Base-by-base conservation (phyloP, 176 grass and related monocot species). In the Puya raimondii region DNA sequence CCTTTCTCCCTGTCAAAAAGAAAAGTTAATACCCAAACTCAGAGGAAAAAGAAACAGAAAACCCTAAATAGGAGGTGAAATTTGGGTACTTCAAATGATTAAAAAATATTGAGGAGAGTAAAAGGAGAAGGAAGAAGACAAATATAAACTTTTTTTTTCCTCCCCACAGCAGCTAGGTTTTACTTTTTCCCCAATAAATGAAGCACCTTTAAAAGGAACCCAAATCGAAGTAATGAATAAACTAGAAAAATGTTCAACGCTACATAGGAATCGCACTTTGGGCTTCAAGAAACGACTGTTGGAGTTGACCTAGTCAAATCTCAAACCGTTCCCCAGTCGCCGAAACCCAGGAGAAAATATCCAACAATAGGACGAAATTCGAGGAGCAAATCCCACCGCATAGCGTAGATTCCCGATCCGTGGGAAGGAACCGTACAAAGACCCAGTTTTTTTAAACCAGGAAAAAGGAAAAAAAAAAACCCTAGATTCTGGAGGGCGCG, bases 271-370 rank as follows among this genome's bases (percentile, higher is more conserved):
- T 56, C 50, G 64, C 56, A 61, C 49, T 74, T 58, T 12, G 51
- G n/a, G 23, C 65, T 64, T n/a, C 58, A 51, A 71, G 69, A 65
- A 79, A 72, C 47, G 77, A 79, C 65, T 79, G 22, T 14, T 64
- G 64, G 51, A 9, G 65, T 82, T 82, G 80, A 82, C 80, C 27
- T 23, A 48, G 73, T 77, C 80, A 82, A 82, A 71, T 72, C 58
- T 42, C 49, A 72, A 77, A 70, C 42, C 23, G 20, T 9, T 65
- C 61, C 64, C 64, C 11, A 61, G 56, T 18, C 16, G 16, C 21
- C 56, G 56, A 67, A 17, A 67, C 48, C 65, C 67, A 49, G 27
- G 64, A 76, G 49, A 53, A 70, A 70, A 78, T 10, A 69, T 70
- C 23, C 25, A 49, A 78, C 42, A 56, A 42, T 14, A 49, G 67